phyloP scores from a whole-genome alignment of 441 rosid genomes.

The Corymbia citriodora region DNA sequence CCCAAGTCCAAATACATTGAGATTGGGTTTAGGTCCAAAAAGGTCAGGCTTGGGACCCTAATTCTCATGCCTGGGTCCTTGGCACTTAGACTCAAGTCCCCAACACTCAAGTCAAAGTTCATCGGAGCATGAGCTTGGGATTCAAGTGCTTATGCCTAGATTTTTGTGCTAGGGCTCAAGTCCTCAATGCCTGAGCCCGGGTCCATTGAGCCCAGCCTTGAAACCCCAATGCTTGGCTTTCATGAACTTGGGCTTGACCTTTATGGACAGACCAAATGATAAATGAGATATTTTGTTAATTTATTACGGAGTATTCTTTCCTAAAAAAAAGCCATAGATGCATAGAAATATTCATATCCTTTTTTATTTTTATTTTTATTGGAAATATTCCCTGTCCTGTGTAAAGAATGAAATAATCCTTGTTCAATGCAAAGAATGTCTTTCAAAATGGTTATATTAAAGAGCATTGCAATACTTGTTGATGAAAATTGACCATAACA shows the following conservation, averaged over 20 bases:
- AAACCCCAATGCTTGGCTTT: not conserved
- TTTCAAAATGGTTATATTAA: not conserved
- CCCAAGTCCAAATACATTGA: not conserved
- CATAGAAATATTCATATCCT: too few species aligned
- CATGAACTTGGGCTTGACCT: fast-evolving
- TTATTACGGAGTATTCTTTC: not conserved
- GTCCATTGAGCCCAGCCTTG: fast-evolving
- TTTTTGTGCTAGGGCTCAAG: not conserved
- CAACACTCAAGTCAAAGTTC: fast-evolving
- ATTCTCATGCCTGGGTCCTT: not conserved
- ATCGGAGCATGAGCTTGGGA: fast-evolving
- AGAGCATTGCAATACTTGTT: not conserved
- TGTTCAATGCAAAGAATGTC: not conserved
- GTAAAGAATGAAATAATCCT: not conserved
- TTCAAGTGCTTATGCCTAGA: not conserved
- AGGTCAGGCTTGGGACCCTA: fast-evolving
- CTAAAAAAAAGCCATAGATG: too few species aligned
- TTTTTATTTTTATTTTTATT: too few species aligned
- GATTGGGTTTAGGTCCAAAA: not conserved
- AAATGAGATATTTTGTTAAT: not conserved
- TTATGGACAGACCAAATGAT: not conserved
- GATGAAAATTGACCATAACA: not conserved
- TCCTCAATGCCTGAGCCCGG: fast-evolving
- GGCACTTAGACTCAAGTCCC: fast-evolving
- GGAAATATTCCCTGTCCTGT: not conserved